Conservation (phyloP, 2,329 filamentous ascomycete genomes). For the Stachybotrys chlorohalonatus region DNA sequence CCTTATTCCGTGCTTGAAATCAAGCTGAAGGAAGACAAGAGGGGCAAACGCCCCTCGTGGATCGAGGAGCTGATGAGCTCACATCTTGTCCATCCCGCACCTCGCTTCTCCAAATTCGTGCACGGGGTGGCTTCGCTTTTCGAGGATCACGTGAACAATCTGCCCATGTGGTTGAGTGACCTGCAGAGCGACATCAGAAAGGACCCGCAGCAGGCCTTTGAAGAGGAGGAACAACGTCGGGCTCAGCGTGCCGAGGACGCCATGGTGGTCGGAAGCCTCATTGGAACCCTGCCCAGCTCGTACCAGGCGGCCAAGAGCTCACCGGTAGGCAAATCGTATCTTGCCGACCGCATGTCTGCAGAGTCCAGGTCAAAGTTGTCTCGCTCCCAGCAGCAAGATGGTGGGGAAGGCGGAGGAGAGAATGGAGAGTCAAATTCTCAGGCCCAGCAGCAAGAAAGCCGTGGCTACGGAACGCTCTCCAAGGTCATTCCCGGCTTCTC, state of each 20-base stretch:
- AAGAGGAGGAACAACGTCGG: slow-evolving; percentile 79
- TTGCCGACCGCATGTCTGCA: slow-evolving; percentile 44
- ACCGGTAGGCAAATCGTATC: slow-evolving; percentile 57
- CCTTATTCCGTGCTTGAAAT: slow-evolving; percentile 89
- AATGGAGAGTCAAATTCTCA: slow-evolving; percentile 24
- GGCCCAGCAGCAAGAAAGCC: slow-evolving; percentile 22
- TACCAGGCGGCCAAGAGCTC: slow-evolving; percentile 57
- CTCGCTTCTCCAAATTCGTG: slow-evolving; percentile 93
- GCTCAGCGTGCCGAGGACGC: slow-evolving; percentile 79
- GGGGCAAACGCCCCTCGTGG: slow-evolving; percentile 71
- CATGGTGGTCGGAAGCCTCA: slow-evolving; percentile 78
- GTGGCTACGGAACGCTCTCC: slow-evolving; percentile 49
- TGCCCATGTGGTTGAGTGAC: slow-evolving; percentile 93
- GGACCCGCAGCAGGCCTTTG: slow-evolving; percentile 83
- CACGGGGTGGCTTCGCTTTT: slow-evolving; percentile 88
- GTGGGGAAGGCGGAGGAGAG: slow-evolving; percentile 17
- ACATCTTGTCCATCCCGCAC: slow-evolving; percentile 81
- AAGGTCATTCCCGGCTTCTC: slow-evolving; percentile 78
- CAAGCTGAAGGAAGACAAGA: slow-evolving; percentile 63
- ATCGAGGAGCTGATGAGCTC: slow-evolving; percentile 85
- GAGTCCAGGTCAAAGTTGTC: slow-evolving; percentile 27
- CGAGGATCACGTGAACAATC: slow-evolving; percentile 89
- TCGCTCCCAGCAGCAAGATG: slow-evolving; percentile 12
- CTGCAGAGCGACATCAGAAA: slow-evolving; percentile 89
- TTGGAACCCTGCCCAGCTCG: slow-evolving; percentile 48